phyloP scores from a whole-genome alignment of 1,284 basidiomycete species.

The Moesziomyces sp. region DNA sequence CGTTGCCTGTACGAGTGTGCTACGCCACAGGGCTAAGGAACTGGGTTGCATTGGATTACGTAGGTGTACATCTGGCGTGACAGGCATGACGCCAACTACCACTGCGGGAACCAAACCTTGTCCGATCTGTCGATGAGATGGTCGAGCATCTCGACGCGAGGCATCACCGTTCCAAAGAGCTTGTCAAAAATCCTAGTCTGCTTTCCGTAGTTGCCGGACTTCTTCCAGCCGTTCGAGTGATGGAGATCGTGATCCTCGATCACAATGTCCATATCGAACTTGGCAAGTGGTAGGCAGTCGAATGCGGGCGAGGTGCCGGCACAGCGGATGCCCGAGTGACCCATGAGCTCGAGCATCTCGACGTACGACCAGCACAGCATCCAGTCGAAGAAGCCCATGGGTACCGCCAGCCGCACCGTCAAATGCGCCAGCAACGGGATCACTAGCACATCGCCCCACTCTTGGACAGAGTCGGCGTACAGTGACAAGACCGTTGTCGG shows the following conservation, averaged over 20 bases:
- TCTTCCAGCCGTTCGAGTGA: slow-evolving; percentile 59
- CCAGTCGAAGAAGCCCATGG: slow-evolving; percentile 43
- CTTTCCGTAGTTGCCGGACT: slow-evolving; percentile 61
- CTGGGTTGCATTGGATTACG: no score
- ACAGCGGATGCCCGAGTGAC: slow-evolving; percentile 61
- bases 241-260: slow-evolving; percentile 67
- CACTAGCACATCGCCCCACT: slow-evolving; percentile 53
- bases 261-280: slow-evolving; percentile 53
- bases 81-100: slow-evolving; percentile 1
- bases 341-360: slow-evolving; percentile 52
- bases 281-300: slow-evolving; percentile 31
- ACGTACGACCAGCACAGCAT: slow-evolving; percentile 46
- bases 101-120: slow-evolving; percentile 38
- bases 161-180: slow-evolving; percentile 56
- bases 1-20: no score
- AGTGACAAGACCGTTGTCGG: slow-evolving; percentile 49
- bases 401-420: slow-evolving; percentile 20
- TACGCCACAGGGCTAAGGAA: no score
- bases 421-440: slow-evolving; percentile 48
- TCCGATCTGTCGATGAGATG: slow-evolving; percentile 39
- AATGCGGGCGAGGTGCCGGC: slow-evolving; percentile 48
- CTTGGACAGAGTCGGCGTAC: slow-evolving; percentile 59
- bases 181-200: slow-evolving; percentile 62
- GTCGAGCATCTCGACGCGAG: slow-evolving; percentile 50
- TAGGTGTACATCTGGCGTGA: no score